Conservation (phyloP, 75 land plant species). For the Gnetum montanum region DNA sequence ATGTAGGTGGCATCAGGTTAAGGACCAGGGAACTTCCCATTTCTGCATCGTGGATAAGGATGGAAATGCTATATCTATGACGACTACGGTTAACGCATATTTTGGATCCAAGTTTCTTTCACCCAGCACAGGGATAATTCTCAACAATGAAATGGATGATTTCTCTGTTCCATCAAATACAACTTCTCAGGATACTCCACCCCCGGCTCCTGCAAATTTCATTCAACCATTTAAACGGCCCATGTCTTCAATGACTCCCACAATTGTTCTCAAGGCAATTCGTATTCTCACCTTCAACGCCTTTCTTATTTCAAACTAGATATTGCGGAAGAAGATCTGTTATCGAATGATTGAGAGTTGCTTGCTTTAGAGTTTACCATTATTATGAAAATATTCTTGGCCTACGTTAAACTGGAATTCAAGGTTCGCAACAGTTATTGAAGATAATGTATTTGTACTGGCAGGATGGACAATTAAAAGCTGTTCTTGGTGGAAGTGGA, state of each 20-base stretch:
- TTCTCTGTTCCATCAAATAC: slow-evolving; percentile 63
- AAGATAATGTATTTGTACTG: too few relatives aligned
- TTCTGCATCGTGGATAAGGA: slow-evolving; percentile 79
- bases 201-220: slow-evolving; percentile 85
- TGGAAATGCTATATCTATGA: slow-evolving; percentile 82
- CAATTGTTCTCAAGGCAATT: slow-evolving; percentile 65
- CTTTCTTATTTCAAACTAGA: too few relatives aligned
- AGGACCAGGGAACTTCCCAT: slow-evolving; percentile 91
- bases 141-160: slow-evolving; percentile 96
- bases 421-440: too few relatives aligned
- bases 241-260: slow-evolving; percentile 87
- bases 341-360: too few relatives aligned
- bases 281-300: too few relatives aligned
- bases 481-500: slow-evolving; percentile 86
- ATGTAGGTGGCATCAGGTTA: slow-evolving; percentile 73
- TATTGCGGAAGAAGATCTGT: too few relatives aligned
- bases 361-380: too few relatives aligned
- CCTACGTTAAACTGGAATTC: too few relatives aligned
- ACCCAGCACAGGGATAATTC: slow-evolving; percentile 74
- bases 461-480: slow-evolving; percentile 61
- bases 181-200: slow-evolving; percentile 43
- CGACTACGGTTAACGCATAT: slow-evolving; percentile 65
- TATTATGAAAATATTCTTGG: too few relatives aligned
- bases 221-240: slow-evolving; percentile 75
- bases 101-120: slow-evolving; percentile 77